These are phyloP conservation scores for Atkinsonella texensis DNA, from an alignment of 2,329 filamentous ascomycete species.

Conservation along the genomic window DNA sequence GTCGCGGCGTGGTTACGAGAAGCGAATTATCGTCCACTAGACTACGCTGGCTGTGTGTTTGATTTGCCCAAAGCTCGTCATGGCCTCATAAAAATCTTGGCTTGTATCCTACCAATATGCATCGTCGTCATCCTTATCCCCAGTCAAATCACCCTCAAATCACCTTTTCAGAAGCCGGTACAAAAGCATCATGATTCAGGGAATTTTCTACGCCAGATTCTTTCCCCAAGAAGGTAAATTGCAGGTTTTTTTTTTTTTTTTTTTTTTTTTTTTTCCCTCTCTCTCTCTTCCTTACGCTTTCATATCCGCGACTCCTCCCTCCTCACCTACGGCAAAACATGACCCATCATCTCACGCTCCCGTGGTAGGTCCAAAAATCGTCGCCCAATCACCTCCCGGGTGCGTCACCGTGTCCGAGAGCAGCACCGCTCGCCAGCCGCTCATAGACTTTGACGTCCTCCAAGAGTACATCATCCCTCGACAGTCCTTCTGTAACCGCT, in stretches of 20 bases:
- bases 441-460: slow-evolving; percentile 77
- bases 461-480: slow-evolving; percentile 90
- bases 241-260: neutral
- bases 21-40: too few relatives aligned
- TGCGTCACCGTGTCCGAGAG: slow-evolving; percentile 39
- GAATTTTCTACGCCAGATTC: slow-evolving; percentile 60
- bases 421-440: slow-evolving; percentile 32
- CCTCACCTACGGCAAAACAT: too few relatives aligned
- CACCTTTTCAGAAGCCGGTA: neutral
- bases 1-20: too few relatives aligned
- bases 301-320: neutral
- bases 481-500: slow-evolving; percentile 88
- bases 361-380: slow-evolving; percentile 41
- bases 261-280: too few relatives aligned
- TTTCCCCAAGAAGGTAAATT: slow-evolving; percentile 48
- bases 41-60: neutral
- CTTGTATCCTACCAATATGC: neutral
- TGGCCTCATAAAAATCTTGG: too few relatives aligned
- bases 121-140: neutral
- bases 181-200: slow-evolving; percentile 45
- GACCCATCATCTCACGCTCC: neutral
- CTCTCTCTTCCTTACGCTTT: too few relatives aligned
- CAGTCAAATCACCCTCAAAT: neutral
- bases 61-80: neutral
- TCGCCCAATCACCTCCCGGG: slow-evolving; percentile 49